Percentiles rank a stretch among this genome's conserved stretches.
These are phyloP conservation scores for Fusarium anthophilum DNA, from an alignment of 2,329 filamentous ascomycete species.

Conservation along the genomic window DNA sequence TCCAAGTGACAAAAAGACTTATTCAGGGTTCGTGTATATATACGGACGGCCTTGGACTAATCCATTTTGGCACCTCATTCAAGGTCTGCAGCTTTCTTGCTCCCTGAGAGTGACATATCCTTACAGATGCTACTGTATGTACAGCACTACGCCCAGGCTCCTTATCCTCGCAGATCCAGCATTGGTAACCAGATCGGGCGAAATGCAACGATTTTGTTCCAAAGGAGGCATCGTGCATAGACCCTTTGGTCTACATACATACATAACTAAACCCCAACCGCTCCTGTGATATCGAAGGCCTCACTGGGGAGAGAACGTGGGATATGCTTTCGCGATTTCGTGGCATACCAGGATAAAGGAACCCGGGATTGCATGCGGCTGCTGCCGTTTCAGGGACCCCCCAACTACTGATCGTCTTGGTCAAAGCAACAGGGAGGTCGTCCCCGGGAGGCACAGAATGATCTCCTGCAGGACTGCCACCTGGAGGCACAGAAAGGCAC, in stretches of 20 bases:
- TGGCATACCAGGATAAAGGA: neutral
- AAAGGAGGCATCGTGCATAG: slow-evolving; percentile 6
- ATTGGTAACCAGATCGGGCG: neutral
- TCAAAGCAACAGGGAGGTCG: slow-evolving; percentile 15
- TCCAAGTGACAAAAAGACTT: neutral
- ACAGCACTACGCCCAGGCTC: neutral
- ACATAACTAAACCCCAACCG: neutral
- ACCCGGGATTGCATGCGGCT: slow-evolving; percentile 35
- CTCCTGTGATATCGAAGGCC: neutral
- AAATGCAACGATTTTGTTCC: slow-evolving; percentile 3
- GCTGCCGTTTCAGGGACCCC: slow-evolving; percentile 32
- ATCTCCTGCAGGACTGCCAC: slow-evolving; percentile 33
- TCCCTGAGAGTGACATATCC: neutral
- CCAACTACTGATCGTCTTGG: slow-evolving; percentile 32
- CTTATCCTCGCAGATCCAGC: slow-evolving; percentile 6
- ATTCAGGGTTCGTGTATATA: no score
- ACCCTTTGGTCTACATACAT: neutral
- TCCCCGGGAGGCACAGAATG: slow-evolving; percentile 31
- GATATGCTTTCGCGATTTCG: neutral
- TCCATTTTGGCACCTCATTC: neutral
- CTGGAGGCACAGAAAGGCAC: slow-evolving; percentile 5
- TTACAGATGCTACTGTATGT: slow-evolving; percentile 5
- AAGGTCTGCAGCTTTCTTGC: neutral
- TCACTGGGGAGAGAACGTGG: neutral
- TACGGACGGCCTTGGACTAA: neutral